Conservation (phyloP, 805 yeast genomes). For the Saccharomyces cerevisiae region DNA sequence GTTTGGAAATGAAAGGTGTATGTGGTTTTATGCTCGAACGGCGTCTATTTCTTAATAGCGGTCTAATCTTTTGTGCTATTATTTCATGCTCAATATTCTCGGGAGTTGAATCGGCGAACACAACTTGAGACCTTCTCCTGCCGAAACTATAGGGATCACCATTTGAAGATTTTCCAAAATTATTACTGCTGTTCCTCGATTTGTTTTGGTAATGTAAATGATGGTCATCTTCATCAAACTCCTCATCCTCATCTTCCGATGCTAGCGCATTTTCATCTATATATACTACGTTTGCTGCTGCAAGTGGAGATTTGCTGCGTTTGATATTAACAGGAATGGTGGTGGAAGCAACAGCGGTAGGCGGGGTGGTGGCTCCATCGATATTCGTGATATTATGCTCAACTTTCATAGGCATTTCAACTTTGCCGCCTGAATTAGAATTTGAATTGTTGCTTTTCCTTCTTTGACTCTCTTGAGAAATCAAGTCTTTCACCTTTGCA, state of each 20-base stretch:
- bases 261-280: constrained; percentile 35
- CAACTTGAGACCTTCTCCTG: constrained; percentile 23
- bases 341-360: neutral
- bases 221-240: constrained; percentile 4
- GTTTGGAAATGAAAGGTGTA: neutral
- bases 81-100: constrained; percentile 10
- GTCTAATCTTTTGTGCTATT: constrained; percentile 11
- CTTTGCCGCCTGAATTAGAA: constrained; percentile 23
- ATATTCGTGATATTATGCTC: constrained; percentile 2
- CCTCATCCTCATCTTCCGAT: constrained; percentile 29
- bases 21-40: neutral
- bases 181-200: constrained; percentile 4
- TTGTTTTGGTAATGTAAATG: neutral
- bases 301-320: neutral
- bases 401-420: neutral
- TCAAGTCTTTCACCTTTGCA: constrained; percentile 38
- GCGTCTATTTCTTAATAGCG: constrained; percentile 6
- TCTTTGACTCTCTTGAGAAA: constrained; percentile 18
- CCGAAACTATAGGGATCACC: neutral
- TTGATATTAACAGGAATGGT: neutral
- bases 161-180: constrained; percentile 1
- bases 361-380: neutral
- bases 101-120: constrained; percentile 19
- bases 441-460: constrained; percentile 28
- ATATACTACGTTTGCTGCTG: constrained; percentile 23